Percentiles rank a stretch among this genome's conserved stretches.
phyloP scores from a whole-genome alignment of 1,139 yeast genomes.

The Debaryomyces sp. region DNA sequence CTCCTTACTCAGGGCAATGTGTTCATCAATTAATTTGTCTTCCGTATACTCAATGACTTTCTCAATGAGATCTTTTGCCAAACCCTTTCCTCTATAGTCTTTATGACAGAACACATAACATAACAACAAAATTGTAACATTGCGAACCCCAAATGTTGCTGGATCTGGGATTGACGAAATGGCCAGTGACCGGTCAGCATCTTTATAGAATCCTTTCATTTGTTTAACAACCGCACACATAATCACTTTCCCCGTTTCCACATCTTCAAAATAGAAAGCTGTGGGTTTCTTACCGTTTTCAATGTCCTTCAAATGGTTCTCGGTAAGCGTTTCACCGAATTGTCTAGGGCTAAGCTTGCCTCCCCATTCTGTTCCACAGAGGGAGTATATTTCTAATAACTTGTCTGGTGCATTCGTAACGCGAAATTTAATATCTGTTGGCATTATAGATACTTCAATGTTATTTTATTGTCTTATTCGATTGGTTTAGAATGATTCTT shows the following conservation, averaged over 20 bases:
- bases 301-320: conserved; percentile 17
- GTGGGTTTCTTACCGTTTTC: conserved; percentile 18
- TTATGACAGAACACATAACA: conserved; percentile 33
- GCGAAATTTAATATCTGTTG: conserved; percentile 13
- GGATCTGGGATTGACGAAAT: conserved; percentile 39
- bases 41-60: conserved; percentile 38
- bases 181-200: conserved; percentile 30
- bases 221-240: conserved; percentile 31
- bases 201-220: conserved; percentile 34
- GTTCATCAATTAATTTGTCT: conserved; percentile 27
- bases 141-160: conserved; percentile 33
- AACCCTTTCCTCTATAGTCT: conserved; percentile 32
- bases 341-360: conserved; percentile 26
- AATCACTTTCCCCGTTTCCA: conserved; percentile 25
- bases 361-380: conserved; percentile 36
- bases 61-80: conserved; percentile 30
- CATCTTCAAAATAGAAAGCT: conserved; percentile 35
- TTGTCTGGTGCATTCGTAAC: conserved; percentile 31
- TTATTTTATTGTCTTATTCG: background rate
- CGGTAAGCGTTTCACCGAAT: conserved; percentile 25
- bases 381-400: conserved; percentile 26
- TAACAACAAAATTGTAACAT: conserved; percentile 30
- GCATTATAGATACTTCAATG: conserved; percentile 16
- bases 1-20: conserved; percentile 24
- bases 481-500: background rate